Evolutionary conservation across 1,139 yeast genomes (phyloP), one percentile per base, ranked within the genome.

Genomic region (Yamadazyma sp.): DNA sequence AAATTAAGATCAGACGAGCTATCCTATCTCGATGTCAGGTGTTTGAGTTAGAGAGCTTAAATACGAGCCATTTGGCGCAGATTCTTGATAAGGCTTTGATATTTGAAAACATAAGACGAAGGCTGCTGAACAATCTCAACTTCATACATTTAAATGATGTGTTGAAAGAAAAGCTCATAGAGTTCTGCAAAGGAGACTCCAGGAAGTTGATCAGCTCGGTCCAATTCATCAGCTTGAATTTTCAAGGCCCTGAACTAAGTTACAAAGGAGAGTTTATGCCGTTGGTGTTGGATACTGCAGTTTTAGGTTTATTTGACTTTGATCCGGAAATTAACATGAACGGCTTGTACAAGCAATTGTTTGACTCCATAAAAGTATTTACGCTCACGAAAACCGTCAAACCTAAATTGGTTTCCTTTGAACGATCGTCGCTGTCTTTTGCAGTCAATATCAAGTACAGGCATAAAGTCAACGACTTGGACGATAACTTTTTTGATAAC

Each of bases 21-120:
- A 61, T 72, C 4, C 41, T 65, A 16, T 69, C 75, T 0, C 47
- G 77, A 35, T 71, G 76, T 45, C 76, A 69, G 39, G 38, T 64
- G 12, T 69, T 66, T 48, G 54, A 59, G 33, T 50, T 72, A 20
- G 30, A 45, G 6, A 43, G 49, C 2, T 51, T 69, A 17, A 33
- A 43, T 0, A 27, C 34, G 1, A 17, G 22, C 4, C 67, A 68
- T 33, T 41, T 64, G 15, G 17, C 17, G 1, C 18, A 23, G 2
- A 64, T 70, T 4, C 30, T 64, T 2, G 30, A 42, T 2, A 48
- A 56, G 31, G 73, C 74, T 0, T 42, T 63, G 1, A 25, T 51
- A 2, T 53, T 42, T 31, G 69, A 64, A 41, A 69, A 69, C 41
- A 55, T 57, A 8, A 44, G 57, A 32, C 49, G 67, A 32, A 49